These are phyloP conservation scores for Funneliformis mosseae DNA, from an alignment of 192 early-diverging fungal species.

Conservation along the genomic window DNA sequence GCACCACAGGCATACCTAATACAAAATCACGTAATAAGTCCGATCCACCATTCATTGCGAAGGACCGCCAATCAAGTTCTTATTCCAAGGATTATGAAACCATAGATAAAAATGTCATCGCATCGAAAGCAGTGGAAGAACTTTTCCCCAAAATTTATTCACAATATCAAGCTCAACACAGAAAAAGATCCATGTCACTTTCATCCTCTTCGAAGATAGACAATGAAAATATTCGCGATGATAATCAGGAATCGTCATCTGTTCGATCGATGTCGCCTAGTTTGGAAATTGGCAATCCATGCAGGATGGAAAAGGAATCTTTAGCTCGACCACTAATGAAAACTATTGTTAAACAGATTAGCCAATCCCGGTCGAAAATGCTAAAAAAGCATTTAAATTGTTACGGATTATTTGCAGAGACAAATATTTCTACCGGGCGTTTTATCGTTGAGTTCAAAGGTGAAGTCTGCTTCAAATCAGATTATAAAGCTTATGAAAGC, in stretches of 20 bases:
- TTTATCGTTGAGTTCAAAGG: conserved; percentile 84
- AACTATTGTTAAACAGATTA: conserved; percentile 44
- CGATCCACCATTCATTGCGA: not conserved
- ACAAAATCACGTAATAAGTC: conserved; percentile 40
- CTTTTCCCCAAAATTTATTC: conserved; percentile 43
- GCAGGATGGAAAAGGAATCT: conserved; percentile 47
- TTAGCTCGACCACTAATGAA: conserved; percentile 46
- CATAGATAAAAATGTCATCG: conserved; percentile 45
- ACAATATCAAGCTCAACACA: conserved; percentile 43
- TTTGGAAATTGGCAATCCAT: conserved; percentile 33
- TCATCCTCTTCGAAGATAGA: conserved; percentile 40
- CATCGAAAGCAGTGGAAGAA: conserved; percentile 45
- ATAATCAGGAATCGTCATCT: conserved; percentile 33
- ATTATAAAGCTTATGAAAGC: conserved; percentile 63
- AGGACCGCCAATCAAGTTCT: not conserved
- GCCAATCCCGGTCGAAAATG: conserved; percentile 27
- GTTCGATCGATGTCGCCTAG: conserved; percentile 33
- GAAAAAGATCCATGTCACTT: conserved; percentile 46
- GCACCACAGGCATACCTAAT: conserved; percentile 35
- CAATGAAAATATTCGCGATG: conserved; percentile 29
- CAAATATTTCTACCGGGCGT: conserved; percentile 50
- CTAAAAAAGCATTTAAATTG: conserved; percentile 37
- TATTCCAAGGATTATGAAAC: conserved; percentile 32
- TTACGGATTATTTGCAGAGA: conserved; percentile 67
- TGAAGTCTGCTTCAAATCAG: conserved; percentile 64